Evolutionary conservation across 2,329 filamentous ascomycete species (phyloP), one percentile per base, ranked within the genome.

Genomic region (Ophiostoma triangulosporum): DNA sequence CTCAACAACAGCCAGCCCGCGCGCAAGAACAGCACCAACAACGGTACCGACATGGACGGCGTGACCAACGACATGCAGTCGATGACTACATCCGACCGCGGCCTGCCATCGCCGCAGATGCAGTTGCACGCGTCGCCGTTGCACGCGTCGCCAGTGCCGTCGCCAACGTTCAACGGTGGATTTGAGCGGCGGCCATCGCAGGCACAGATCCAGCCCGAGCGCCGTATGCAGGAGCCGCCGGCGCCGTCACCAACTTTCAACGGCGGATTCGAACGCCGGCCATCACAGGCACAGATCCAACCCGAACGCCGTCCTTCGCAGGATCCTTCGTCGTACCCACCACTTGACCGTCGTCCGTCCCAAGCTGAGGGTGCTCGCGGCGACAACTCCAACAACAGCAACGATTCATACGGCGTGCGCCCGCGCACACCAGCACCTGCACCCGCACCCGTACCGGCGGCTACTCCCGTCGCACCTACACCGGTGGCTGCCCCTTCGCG

Each of bases 21-120:
- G 22, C 48, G 24, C 55, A 69, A 71, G 35, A 68, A 68, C 9
- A 73, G 70, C 2, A 68, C 73, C 50, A 64, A 66, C n/a, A n/a
- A n/a, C n/a, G n/a, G n/a, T 14, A 65, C 69, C 9, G 72, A 72
- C 48, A 71, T 81, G 15, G 73, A 77, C 50, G 68, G 69, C 12
- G 62, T 82, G 52, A 76, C 80, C 66, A 71, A 76, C 51, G 77
- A 82, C 50, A 64, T 82, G 2, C 72, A 80, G 55, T 74, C 75
- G 0, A 74, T 78, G 64, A 54, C 26, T 20, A 45, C 36, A 54
- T 57, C 11, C 52, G 57, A 17, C 57, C 56, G 48, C 51, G 58
- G 35, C 8, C 15, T 46, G 43, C 43, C 43, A 2, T 46, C 43
- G 26, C 43, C 43, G 43, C 40, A 27, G 14, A 45, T 45, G 40